Conservation (phyloP, 352 stramenopile genomes). For the Pythium inflatum region DNA sequence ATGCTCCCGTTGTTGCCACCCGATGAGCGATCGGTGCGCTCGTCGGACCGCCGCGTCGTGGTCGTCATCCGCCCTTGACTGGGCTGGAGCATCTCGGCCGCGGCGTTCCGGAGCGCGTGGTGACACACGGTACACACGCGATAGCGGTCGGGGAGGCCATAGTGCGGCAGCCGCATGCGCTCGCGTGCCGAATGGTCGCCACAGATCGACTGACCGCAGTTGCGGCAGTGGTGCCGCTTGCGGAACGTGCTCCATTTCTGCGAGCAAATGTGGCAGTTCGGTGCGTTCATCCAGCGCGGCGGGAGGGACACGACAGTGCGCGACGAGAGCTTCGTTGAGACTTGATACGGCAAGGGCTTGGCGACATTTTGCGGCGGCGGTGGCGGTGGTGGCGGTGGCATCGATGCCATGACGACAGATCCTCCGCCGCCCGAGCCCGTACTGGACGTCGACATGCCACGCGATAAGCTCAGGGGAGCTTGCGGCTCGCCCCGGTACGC, state of each 20-base stretch:
- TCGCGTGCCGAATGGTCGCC: constrained; percentile 83
- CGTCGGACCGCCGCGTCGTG: constrained; percentile 55
- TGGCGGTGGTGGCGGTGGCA: not conserved
- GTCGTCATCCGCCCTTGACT: constrained; percentile 23
- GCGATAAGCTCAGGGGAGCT: not conserved
- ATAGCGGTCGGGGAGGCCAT: constrained; percentile 76
- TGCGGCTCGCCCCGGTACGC: constrained; percentile 20
- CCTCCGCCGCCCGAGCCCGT: constrained; percentile 1
- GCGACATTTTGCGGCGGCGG: constrained; percentile 5
- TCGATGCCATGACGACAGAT: not conserved
- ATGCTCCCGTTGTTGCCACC: constrained; percentile 28
- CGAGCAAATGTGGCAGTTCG: constrained; percentile 84
- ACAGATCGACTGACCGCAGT: constrained; percentile 87
- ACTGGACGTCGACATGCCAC: constrained; percentile 33
- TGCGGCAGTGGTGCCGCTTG: constrained; percentile 88
- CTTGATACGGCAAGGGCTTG: constrained; percentile 47
- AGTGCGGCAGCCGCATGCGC: constrained; percentile 81
- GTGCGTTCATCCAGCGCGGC: constrained; percentile 82
- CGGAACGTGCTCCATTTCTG: constrained; percentile 80
- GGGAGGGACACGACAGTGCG: constrained; percentile 64
- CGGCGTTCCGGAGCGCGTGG: constrained; percentile 67
- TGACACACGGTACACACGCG: constrained; percentile 85
- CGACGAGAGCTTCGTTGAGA: constrained; percentile 41
- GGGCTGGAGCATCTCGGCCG: constrained; percentile 44
- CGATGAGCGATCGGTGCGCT: constrained; percentile 23